Base-by-base conservation (phyloP, 441 rosid genomes). In the Aquilaria agallochum region DNA sequence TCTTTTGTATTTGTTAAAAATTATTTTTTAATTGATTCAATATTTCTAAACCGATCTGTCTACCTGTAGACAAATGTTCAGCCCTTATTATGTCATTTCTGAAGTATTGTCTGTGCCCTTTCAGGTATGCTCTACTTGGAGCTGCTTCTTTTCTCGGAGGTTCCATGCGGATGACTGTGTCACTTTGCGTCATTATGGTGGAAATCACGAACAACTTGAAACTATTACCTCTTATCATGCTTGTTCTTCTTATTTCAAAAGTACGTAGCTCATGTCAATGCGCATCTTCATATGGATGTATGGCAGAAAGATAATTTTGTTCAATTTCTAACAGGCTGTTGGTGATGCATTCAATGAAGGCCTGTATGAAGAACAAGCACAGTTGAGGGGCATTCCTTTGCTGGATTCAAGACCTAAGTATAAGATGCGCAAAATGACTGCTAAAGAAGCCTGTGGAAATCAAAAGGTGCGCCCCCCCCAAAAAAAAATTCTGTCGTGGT, bases 61-160 rank as follows among this genome's bases (percentile, higher is more conserved):
- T 33, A 32, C 7, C 55, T 33, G 27, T 34, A 11, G 31, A 1
- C 31, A 50, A 65, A 50, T 47, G 6, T 40, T 65, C 31, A 36
- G 53, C 58, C 32, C 51, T 20, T 44, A 15, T 45, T 13, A 44
- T 65, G 57, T 50, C 51, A 31, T 58, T 60, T 65, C 70, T 69
- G 15, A 65, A 71, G 31, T 68, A 58, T 59, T 55, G 32, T 72
- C 49, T 65, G 40, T 70, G 62, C 48, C 59, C 70, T 64, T 65
- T 42, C 71, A 94, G 99, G 42, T 95, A 95, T 81, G 99, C 99
- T 62, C 70, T 95, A 67, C 80, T 92, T 59, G 99, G 99, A 72
- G 99, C 97, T 72, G 99, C 99, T 83, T 88, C 98, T 49, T 92
- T 95, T 81, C 98, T 95, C 66, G 97, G 98, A 34, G 99, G 99